phyloP scores from a whole-genome alignment of 768 basidiomycete species.

The Leucocoprinus leucothites region DNA sequence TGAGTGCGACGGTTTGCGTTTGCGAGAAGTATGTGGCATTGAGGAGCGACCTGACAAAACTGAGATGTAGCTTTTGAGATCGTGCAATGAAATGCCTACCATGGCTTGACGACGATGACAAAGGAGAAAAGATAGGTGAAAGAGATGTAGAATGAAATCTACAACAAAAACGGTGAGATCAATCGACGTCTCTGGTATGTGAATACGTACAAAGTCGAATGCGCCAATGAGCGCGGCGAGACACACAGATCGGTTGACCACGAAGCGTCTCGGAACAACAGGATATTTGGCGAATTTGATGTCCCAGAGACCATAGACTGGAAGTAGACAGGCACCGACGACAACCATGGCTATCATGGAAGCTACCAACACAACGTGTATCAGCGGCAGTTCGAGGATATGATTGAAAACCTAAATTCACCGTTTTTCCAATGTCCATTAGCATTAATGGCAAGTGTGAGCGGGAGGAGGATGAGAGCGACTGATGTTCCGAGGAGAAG shows the following conservation, averaged over 20 bases:
- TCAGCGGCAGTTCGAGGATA: too few species aligned
- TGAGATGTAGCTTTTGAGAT: not conserved
- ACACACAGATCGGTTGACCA: slow-evolving; percentile 55
- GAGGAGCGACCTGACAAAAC: slow-evolving; percentile 42
- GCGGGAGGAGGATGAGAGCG: slow-evolving; percentile 51
- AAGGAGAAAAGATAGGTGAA: slow-evolving; percentile 75
- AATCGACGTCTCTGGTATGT: not conserved
- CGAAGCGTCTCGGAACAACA: slow-evolving; percentile 58
- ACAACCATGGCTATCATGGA: slow-evolving; percentile 52
- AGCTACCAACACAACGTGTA: slow-evolving; percentile 24
- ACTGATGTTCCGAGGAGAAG: slow-evolving; percentile 45
- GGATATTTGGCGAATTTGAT: slow-evolving; percentile 51
- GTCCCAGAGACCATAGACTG: slow-evolving; percentile 44
- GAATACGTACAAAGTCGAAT: slow-evolving; percentile 51
- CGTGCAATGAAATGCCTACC: slow-evolving; percentile 26
- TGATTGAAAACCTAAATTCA: slow-evolving; percentile 23
- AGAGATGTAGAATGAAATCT: slow-evolving; percentile 67
- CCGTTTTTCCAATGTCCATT: slow-evolving; percentile 43
- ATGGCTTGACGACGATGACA: slow-evolving; percentile 49
- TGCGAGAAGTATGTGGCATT: slow-evolving; percentile 64
- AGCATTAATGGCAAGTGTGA: slow-evolving; percentile 44
- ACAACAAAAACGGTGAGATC: slow-evolving; percentile 1
- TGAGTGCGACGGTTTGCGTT: slow-evolving; percentile 56
- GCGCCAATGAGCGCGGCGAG: slow-evolving; percentile 60
- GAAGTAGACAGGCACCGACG: slow-evolving; percentile 42